Evolutionary conservation across 768 basidiomycete species (phyloP).

Genomic region (Daedaleopsis nitida): DNA sequence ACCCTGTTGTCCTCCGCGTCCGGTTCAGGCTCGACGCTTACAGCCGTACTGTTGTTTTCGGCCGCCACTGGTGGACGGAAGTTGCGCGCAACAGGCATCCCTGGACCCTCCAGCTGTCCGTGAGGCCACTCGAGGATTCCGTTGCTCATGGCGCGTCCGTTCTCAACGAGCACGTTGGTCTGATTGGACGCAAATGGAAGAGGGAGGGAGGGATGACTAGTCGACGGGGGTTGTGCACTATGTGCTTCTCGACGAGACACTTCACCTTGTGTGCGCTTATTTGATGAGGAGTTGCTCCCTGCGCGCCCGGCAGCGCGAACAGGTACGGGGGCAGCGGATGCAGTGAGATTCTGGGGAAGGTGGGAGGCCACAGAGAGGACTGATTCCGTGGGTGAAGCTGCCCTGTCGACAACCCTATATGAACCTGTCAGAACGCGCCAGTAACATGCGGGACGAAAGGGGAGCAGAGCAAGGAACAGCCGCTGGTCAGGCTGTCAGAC

Average conservation of each 20-base stretch:
- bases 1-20: conserved; percentile 58
- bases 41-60: conserved; percentile 39
- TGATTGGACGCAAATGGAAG: conserved; percentile 32
- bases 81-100: conserved; percentile 68
- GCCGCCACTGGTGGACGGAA: conserved; percentile 28
- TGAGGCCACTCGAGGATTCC: conserved; percentile 41
- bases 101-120: conserved; percentile 71
- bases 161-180: conserved; percentile 12
- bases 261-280: conserved; percentile 23
- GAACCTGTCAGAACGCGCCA: neutral
- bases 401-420: conserved; percentile 56
- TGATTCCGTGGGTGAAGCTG: conserved; percentile 72
- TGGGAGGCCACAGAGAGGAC: conserved; percentile 73
- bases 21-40: conserved; percentile 54
- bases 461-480: neutral
- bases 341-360: conserved; percentile 35
- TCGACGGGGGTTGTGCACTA: conserved; percentile 52
- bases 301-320: conserved; percentile 32
- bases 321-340: conserved; percentile 33
- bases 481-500: no score
- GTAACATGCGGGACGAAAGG: neutral
- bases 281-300: conserved; percentile 20
- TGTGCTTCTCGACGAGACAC: conserved; percentile 42
- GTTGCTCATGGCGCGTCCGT: conserved; percentile 34
- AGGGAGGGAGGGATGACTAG: conserved; percentile 59